phyloP scores from a whole-genome alignment of 2,329 filamentous ascomycete genomes.

The Exophiala bonariae region DNA sequence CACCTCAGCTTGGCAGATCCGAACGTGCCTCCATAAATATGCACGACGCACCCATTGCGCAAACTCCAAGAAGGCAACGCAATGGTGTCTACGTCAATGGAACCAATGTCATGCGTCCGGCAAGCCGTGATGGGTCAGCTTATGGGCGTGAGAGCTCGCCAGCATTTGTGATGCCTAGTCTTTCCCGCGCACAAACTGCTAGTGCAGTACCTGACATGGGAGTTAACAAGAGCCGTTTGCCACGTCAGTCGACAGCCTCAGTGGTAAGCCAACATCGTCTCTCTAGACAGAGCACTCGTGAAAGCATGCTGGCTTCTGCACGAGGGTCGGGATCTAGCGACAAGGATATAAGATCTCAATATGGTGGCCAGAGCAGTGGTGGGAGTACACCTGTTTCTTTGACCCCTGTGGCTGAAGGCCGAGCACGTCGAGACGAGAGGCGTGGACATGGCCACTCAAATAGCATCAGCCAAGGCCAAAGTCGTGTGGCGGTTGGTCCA shows the following conservation, averaged over 20 bases:
- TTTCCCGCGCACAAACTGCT: conserved; percentile 25
- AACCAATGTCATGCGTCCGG: conserved; percentile 24
- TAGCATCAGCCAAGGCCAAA: conserved; percentile 16
- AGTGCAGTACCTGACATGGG: conserved; percentile 24
- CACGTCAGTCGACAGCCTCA: conserved; percentile 21
- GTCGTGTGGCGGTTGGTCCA: neutral
- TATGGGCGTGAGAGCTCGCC: conserved; percentile 27
- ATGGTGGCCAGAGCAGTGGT: conserved; percentile 17
- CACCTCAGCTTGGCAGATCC: conserved; percentile 26
- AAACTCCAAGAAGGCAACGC: conserved; percentile 28
- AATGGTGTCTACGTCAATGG: conserved; percentile 29
- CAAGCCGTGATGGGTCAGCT: conserved; percentile 27
- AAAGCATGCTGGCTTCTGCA: conserved; percentile 22
- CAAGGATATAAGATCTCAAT: conserved; percentile 8
- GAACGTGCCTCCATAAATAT: conserved; percentile 27
- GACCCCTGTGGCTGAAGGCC: conserved; percentile 23
- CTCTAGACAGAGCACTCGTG: conserved; percentile 27
- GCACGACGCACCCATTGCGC: conserved; percentile 24
- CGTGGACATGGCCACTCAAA: conserved; percentile 15
- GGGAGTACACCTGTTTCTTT: conserved; percentile 15
- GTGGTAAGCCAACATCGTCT: conserved; percentile 22
- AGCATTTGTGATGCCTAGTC: conserved; percentile 23
- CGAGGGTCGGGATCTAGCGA: conserved; percentile 3
- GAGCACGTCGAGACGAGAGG: conserved; percentile 15
- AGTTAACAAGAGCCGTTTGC: conserved; percentile 25